These are phyloP conservation scores for Rachicladosporium sp. DNA, from an alignment of 2,329 filamentous ascomycete genomes.

Conservation along the genomic window DNA sequence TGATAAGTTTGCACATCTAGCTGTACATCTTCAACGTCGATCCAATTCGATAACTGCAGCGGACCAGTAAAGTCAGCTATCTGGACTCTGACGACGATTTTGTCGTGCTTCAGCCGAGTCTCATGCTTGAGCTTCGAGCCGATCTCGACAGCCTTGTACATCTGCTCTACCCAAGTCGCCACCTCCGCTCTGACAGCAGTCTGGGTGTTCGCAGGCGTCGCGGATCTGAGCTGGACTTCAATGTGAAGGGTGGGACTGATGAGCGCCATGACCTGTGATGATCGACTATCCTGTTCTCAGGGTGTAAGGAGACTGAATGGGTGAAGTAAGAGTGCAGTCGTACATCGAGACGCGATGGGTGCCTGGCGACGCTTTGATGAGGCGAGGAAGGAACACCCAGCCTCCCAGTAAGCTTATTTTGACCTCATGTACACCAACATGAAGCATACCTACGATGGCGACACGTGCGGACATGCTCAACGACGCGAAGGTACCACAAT, in stretches of 20 bases:
- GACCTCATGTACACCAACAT: too few species aligned
- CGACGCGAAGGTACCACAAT: too few species aligned
- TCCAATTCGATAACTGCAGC: constrained; percentile 9
- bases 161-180: constrained; percentile 18
- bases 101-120: constrained; percentile 11
- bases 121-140: constrained; percentile 13
- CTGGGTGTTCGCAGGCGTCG: constrained; percentile 1
- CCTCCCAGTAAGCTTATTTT: too few species aligned
- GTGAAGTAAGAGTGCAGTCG: too few species aligned
- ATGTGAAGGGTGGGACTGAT: constrained; percentile 26
- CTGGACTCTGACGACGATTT: constrained; percentile 23
- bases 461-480: too few species aligned
- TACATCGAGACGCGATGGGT: too few species aligned
- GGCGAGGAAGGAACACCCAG: too few species aligned
- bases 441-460: too few species aligned
- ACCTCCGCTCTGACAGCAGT: constrained; percentile 27
- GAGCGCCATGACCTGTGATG: constrained; percentile 1
- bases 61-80: constrained; percentile 29
- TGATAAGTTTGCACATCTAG: constrained; percentile 33
- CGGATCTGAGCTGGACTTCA: constrained; percentile 23
- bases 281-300: too few species aligned
- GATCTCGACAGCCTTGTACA: constrained; percentile 7
- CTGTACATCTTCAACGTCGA: constrained; percentile 22
- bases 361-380: too few species aligned
- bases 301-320: too few species aligned